Evolutionary conservation across 768 basidiomycete genomes (phyloP), one percentile per base, ranked within the genome.

Genomic region (Auriscalpium orientale): DNA sequence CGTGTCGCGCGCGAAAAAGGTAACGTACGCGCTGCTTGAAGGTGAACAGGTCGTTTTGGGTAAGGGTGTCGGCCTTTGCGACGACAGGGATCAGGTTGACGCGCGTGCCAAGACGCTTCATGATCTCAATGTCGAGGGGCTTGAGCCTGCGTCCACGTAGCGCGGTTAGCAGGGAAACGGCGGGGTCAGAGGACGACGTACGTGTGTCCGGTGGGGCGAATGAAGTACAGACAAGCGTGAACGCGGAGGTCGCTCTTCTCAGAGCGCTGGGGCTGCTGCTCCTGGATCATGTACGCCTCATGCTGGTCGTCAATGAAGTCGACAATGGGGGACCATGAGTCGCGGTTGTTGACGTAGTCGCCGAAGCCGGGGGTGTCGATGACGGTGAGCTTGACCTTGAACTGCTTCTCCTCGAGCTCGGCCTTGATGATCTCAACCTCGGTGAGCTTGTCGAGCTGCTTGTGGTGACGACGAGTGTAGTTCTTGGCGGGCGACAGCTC

Each of bases 261-360:
- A 58, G 74, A 79, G 54, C 97, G 80, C 76, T 92, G 85, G n/a
- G 97, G 97, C 71, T 98, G 95, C 71, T 99, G 97, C 73, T 99
- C 97, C 75, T 99, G 97, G 56, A 91, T 82, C 91, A 94, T 94
- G 68, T 92, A 94, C 12, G 88, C 87, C 68, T 95, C 91, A 68
- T 93, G 91, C 74, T 93, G 91, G 78, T 93, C 91, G 69, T 93
- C 91, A 63, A 97, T 94, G 72, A 98, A 98, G 72, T 99, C 95
- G 69, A 99, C 87, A 64, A 99, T 98, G 53, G 97, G 97, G 33
- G 83, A 80, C 97, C 97, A 99, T 18, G 92, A 95, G 72, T 98
- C 97, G 55, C 92, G 84, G 82, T 99, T 99, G 90, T 99, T 99
- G 76, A 99, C 95, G 67, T 98, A 98, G 87, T 99, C 97, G 38